Base-by-base conservation (phyloP, 192 early-diverging fungal genomes). In the Ambispora gerdemannii region DNA sequence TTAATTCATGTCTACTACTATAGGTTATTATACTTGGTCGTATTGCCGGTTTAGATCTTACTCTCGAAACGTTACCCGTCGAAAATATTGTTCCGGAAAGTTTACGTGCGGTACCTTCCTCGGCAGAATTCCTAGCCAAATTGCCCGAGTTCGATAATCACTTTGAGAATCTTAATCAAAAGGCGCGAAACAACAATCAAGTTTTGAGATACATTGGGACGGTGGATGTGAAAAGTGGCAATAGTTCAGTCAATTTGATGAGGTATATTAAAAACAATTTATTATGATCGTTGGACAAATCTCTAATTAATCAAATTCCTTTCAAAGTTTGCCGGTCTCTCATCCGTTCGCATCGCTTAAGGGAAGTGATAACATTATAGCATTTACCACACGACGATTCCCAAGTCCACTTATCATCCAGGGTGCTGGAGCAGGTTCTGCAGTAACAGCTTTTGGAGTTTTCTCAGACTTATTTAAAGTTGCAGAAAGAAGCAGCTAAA, bases 281-380 rank as follows among this genome's bases (percentile, higher is more conserved):
- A 10, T 59, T 35, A 4, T 7, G 13, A 3, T 17, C 7, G 10
- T 38, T 49, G 36, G 24, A 34, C 34, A 50, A 32, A 35, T 38
- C 32, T 20, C 15, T 49, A 53, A 28, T 51, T 2, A 33, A 22
- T 47, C 20, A 33, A 53, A 30, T 49, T 73, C 38, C n/a, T n/a
- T n/a, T n/a, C n/a, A n/a, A n/a, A 90, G 87, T 74, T 95, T 92
- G 77, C 84, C 91, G 24, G 80, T 83, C 52, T 86, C 86, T 58
- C 97, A 99, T 77, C 96, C 97, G 51, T 98, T 99, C 73, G 95
- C 96, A 2, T 87, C 91, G 22, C 84, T 99, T 56, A 93, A 95
- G 82, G 97, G 96, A 35, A 95, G 93, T 81, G 97, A 99, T 74
- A 99, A 99, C 76, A 95, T 99, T 72, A 93, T 99, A 77, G 91